Evolutionary conservation across 495 filamentous ascomycete species (phyloP), one percentile per base, ranked within the genome.

Genomic region (Aspergillus biplanus): DNA sequence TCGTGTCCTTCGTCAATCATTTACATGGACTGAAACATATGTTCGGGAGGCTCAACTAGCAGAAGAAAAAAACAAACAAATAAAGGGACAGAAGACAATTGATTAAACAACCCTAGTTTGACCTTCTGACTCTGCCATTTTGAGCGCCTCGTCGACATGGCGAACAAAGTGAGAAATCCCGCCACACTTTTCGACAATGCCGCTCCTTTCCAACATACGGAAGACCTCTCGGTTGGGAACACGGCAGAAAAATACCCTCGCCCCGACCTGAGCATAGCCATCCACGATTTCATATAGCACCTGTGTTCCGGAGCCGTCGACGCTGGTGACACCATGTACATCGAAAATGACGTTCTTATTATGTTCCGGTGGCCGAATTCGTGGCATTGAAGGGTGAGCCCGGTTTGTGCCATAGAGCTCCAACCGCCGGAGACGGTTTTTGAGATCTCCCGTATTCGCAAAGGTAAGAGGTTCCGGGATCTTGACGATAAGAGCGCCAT

Each of bases 401-500:
- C 79, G 78, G n/a, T 75, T 86, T 0, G 92, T 91, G 12, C 95
- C 95, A 68, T 98, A 97, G 27, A 91, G 80, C 73, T 98, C 95
- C 7, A 99, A 77, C 12, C 96, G 80, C 15, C 90, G 81, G 6
- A 99, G 82, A 7, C 96, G 82, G 59, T 87, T 89, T 78, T 93
- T 96, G 21, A 99, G 80, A 58, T 95, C 91, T 18, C 96, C 96
- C 1, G 96, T 97, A 70, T 99, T 99, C 57, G 95, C 94, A 67
- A 99, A 99, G 0, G 96, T 98, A 46, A 99, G 80, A 0, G 94
- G 94, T 68, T 98, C 96, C 0, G 95, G 95, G 67, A 99, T 97
- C 75, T 97, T 97, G 55, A 98, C 92, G 64, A 99, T 96, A 37
- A 99, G 75, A 61, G 91, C 94, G 12, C 93, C 92, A 68, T 97